These are phyloP conservation scores for Tolypocladium album DNA, from an alignment of 2,329 filamentous ascomycete genomes.

Conservation along the genomic window DNA sequence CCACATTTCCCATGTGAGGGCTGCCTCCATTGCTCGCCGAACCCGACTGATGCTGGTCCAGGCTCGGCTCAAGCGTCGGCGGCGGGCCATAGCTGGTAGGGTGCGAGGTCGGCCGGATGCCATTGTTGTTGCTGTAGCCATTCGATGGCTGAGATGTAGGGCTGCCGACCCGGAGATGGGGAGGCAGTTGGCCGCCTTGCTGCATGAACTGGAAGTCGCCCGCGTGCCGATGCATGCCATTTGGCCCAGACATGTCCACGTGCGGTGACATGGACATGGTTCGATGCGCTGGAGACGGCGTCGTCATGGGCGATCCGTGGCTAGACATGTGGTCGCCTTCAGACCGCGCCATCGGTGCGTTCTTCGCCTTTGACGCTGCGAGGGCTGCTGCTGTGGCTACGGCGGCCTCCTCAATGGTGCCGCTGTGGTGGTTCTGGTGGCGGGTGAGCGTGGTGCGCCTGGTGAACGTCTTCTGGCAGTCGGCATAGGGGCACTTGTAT, in stretches of 20 bases:
- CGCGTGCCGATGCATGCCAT: constrained; percentile 53
- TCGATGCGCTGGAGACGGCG: constrained; percentile 74
- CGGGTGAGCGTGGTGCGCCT: constrained; percentile 88
- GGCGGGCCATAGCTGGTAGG: constrained; percentile 74
- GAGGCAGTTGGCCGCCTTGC: constrained; percentile 66
- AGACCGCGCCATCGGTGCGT: constrained; percentile 43
- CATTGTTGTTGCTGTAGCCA: constrained; percentile 32
- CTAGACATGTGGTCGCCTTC: constrained; percentile 63
- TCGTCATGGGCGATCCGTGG: constrained; percentile 64
- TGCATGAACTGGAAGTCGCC: constrained; percentile 62
- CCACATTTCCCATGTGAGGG: constrained; percentile 71
- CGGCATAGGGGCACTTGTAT: constrained; percentile 94
- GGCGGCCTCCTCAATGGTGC: constrained; percentile 88
- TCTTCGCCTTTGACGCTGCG: constrained; percentile 39
- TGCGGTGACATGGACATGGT: constrained; percentile 70
- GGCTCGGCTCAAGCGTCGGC: constrained; percentile 73
- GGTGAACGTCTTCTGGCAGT: constrained; percentile 98
- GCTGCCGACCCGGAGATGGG: constrained; percentile 69
- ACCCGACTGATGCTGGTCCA: constrained; percentile 62
- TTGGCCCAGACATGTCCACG: constrained; percentile 58
- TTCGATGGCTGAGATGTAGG: constrained; percentile 57
- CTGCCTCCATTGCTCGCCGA: constrained; percentile 65
- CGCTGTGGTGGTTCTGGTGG: constrained; percentile 92
- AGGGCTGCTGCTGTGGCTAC: constrained; percentile 80
- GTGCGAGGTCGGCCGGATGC: constrained; percentile 70